Conservation (phyloP, 2,329 filamentous ascomycete species). For the Fusarium nelsonii region DNA sequence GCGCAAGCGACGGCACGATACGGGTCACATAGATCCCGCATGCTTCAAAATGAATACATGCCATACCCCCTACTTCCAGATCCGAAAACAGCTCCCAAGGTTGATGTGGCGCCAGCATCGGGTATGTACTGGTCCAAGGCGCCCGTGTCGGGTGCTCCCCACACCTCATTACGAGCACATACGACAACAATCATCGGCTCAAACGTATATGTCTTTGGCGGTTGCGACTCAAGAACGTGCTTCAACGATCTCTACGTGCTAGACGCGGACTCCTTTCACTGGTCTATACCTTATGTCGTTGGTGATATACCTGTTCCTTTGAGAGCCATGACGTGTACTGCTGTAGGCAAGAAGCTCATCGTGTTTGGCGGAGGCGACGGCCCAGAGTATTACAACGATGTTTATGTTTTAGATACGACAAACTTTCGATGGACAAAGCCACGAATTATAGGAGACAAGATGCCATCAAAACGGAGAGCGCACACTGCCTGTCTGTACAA, state of each 20-base stretch:
- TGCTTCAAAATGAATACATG: conserved; percentile 57
- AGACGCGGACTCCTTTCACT: conserved; percentile 77
- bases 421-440: conserved; percentile 76
- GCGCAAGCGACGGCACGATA: conserved; percentile 39
- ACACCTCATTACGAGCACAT: conserved; percentile 73
- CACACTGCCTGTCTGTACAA: conserved; percentile 80
- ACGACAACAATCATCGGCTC: conserved; percentile 75
- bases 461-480: conserved; percentile 72
- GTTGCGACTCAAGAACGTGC: conserved; percentile 74
- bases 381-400: conserved; percentile 77
- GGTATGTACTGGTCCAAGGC: conserved; percentile 81
- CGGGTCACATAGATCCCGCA: conserved; percentile 39
- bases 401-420: conserved; percentile 78
- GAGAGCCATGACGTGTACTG: conserved; percentile 78
- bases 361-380: conserved; percentile 78
- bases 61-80: conserved; percentile 70
- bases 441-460: conserved; percentile 67
- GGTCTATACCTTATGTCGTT: conserved; percentile 73
- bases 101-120: conserved; percentile 72
- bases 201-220: conserved; percentile 76
- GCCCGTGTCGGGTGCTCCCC: conserved; percentile 71
- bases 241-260: conserved; percentile 78
- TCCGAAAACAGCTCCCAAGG: conserved; percentile 68
- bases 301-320: conserved; percentile 74
- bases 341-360: conserved; percentile 77